Evolutionary conservation across 2,329 filamentous ascomycete species (phyloP), one percentile per base, ranked within the genome.

Genomic region (Cladosporium cucumerinum): DNA sequence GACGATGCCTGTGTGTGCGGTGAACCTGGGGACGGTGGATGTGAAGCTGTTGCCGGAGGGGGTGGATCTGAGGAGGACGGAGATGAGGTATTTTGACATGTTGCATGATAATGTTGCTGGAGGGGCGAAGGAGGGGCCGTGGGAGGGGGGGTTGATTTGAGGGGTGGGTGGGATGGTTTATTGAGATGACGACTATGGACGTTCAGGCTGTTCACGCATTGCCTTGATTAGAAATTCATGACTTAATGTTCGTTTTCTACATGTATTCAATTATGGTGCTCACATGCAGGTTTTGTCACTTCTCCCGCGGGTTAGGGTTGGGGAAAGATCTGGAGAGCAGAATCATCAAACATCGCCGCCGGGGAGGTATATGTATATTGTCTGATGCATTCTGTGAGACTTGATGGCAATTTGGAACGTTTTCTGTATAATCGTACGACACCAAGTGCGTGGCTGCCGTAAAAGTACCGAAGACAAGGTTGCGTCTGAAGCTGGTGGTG

Each of bases 21-120:
- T 69, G 26, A 69, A 69, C 54, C 7, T 68, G 32, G 64, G 65
- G 2, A 69, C 67, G 10, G 57, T 69, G 14, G 67, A 69, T 62
- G 66, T 67, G 28, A 8, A 8, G 54, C 65, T 64, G 43, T 55
- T 66, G 32, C 32, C 32, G 55, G 66, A 65, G 18, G 66, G 65
- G 6, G 57, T 69, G 2, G 66, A 69, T 49, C 60, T 68, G 63
- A 67, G 63, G 36, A 57, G 63, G 51, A 60, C 57, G 8, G 65
- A 65, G 61, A 63, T 68, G 14, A 51, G 49, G 49, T 69, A 68
- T 61, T 66, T 46, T 28, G 66, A 68, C 55, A 63, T 59, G 48
- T 28, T 68, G 63, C 32, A 63, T 25, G 52, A 32, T n/a, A 36
- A 63, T 61, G 58, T 36, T 18, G 14, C 12, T 14, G 46, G 46